Percentiles rank a stretch among this genome's conserved stretches.
Evolutionary conservation across 352 stramenopile genomes (phyloP).

Genomic region (Phytopythium vexans): DNA sequence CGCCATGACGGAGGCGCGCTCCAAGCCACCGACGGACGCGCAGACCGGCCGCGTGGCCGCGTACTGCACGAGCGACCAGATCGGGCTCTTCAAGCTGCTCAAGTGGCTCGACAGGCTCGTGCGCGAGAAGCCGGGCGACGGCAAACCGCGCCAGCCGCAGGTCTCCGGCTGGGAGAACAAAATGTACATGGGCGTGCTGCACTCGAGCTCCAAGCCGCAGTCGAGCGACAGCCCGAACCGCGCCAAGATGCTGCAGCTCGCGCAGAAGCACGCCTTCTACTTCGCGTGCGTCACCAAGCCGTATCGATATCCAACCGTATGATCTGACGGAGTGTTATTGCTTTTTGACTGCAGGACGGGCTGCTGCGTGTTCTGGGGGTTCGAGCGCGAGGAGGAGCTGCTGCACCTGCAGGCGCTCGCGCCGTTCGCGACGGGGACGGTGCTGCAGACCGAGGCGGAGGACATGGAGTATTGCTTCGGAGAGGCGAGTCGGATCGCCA

Average conservation of each 20-base stretch:
- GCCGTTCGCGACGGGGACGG: constrained; percentile 41
- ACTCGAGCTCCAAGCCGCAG: constrained; percentile 28
- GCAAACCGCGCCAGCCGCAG: constrained; percentile 3
- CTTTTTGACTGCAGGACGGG: constrained; percentile 34
- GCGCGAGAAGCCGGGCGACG: constrained; percentile 10
- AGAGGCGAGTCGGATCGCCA: constrained; percentile 46
- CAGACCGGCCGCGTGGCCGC: constrained; percentile 50
- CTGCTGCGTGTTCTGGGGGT: constrained; percentile 69
- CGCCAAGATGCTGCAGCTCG: constrained; percentile 11
- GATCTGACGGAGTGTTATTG: constrained; percentile 4
- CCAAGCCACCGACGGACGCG: constrained; percentile 27
- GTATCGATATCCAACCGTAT: too few species aligned
- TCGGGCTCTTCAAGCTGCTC: constrained; percentile 68
- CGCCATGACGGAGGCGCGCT: constrained; percentile 22
- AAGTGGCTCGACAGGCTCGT: constrained; percentile 53
- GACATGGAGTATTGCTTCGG: constrained; percentile 69
- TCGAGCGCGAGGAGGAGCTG: constrained; percentile 53
- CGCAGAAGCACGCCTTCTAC: constrained; percentile 66
- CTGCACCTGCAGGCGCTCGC: constrained; percentile 42
- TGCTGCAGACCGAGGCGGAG: constrained; percentile 51
- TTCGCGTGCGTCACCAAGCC: constrained; percentile 70
- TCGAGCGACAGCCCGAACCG: neutral
- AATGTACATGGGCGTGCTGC: constrained; percentile 74
- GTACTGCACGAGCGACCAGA: constrained; percentile 71
- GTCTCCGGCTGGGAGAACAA: constrained; percentile 45